Percentiles rank a stretch among this genome's conserved stretches.
These are phyloP conservation scores for Syzygium jambos DNA, from an alignment of 345 rosid species.

Conservation along the genomic window DNA sequence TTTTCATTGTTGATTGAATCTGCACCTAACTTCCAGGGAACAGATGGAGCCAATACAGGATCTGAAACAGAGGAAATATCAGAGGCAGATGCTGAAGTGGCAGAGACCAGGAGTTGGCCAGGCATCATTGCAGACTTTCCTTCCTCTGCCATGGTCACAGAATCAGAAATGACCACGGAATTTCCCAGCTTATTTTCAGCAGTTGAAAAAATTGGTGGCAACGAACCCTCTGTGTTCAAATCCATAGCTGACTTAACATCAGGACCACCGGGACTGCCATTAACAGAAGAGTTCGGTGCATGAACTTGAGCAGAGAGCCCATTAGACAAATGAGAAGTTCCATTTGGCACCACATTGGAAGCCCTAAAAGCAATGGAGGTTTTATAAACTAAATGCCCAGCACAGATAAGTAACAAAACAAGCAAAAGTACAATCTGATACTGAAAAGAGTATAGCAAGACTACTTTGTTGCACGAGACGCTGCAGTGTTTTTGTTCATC, in stretches of 20 bases:
- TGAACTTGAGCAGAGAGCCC: constrained; percentile 23
- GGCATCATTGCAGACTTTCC: constrained; percentile 15
- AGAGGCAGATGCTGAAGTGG: constrained; percentile 14
- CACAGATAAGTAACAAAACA: neutral
- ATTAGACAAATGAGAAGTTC: constrained; percentile 24
- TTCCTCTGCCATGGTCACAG: constrained; percentile 23
- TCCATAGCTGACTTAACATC: constrained; percentile 12
- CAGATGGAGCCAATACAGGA: constrained; percentile 26
- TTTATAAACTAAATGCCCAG: neutral
- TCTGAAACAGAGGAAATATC: constrained; percentile 34
- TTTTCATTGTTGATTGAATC: constrained; percentile 14
- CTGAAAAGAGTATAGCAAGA: neutral
- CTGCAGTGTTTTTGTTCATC: constrained; percentile 27
- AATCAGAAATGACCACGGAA: constrained; percentile 5
- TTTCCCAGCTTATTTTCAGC: neutral
- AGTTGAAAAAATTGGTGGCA: constrained; percentile 1
- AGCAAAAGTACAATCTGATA: neutral
- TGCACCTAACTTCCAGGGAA: constrained; percentile 11
- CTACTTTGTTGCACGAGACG: constrained; percentile 38
- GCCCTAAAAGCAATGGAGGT: constrained; percentile 21
- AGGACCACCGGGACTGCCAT: constrained; percentile 4
- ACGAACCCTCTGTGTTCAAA: constrained; percentile 7
- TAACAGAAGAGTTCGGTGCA: constrained; percentile 1
- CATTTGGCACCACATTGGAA: constrained; percentile 17
- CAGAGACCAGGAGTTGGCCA: constrained; percentile 6